Evolutionary conservation across 2,329 filamentous ascomycete genomes (phyloP).

Genomic region (Cryphonectria radicalis): DNA sequence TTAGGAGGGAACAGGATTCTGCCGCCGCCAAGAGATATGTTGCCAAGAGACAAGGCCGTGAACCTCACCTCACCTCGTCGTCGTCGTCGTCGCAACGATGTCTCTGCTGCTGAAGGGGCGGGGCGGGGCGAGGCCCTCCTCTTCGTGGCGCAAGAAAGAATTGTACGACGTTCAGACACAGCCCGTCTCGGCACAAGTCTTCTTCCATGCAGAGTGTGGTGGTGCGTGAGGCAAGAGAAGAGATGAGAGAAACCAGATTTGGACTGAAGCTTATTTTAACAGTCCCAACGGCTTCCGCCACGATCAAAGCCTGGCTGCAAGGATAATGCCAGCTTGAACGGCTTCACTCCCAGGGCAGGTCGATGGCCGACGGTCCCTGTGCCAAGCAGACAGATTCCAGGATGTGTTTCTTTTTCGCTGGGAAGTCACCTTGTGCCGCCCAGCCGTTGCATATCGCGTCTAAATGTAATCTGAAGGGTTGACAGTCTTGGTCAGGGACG

Average conservation of each 20-base stretch:
- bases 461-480: background rate
- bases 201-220: background rate
- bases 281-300: constrained; percentile 17
- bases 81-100: background rate
- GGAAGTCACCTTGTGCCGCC: background rate
- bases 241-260: constrained; percentile 16
- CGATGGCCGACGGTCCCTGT: background rate
- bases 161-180: background rate
- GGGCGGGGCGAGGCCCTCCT: background rate
- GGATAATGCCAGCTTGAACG: constrained; percentile 19
- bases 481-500: background rate
- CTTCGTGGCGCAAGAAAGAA: background rate
- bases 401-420: background rate
- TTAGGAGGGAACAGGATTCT: background rate
- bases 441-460: background rate
- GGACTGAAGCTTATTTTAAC: constrained; percentile 18
- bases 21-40: background rate
- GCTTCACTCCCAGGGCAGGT: background rate
- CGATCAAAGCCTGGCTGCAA: constrained; percentile 10
- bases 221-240: constrained; percentile 1
- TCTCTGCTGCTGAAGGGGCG: background rate
- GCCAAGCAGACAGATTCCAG: background rate
- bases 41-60: background rate
- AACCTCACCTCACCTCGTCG: background rate
- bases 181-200: background rate